These are phyloP conservation scores for Nitzschia putrida DNA, from an alignment of 108 stramenopile genomes.

Conservation along the genomic window DNA sequence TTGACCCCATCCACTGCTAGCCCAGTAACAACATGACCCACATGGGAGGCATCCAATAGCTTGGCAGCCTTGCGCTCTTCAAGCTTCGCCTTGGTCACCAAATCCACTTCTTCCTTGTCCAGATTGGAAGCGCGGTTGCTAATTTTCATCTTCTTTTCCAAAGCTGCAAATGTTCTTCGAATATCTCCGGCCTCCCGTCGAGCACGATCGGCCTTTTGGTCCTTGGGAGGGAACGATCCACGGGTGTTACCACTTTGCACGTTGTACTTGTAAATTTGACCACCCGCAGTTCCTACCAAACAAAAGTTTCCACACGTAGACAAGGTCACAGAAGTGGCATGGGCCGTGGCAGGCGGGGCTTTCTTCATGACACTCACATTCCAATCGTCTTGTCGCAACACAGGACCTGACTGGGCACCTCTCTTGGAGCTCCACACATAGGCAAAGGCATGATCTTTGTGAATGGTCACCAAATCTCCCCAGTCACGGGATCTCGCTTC, in stretches of 20 bases:
- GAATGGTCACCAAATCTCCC: constrained; percentile 90
- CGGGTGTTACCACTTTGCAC: constrained; percentile 88
- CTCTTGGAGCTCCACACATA: constrained; percentile 84
- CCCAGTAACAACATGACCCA: constrained; percentile 80
- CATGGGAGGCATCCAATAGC: constrained; percentile 58
- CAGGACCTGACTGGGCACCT: constrained; percentile 79
- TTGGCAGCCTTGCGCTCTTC: constrained; percentile 49
- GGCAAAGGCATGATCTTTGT: constrained; percentile 80
- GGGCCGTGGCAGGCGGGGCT: constrained; percentile 58
- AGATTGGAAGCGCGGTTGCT: constrained; percentile 58
- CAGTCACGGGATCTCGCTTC: constrained; percentile 75
- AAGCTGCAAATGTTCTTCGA: constrained; percentile 60
- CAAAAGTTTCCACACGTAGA: constrained; percentile 88
- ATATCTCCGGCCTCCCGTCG: constrained; percentile 60
- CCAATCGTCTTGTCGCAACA: constrained; percentile 77
- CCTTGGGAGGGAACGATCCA: constrained; percentile 74
- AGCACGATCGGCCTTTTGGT: constrained; percentile 17
- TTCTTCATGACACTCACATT: constrained; percentile 84
- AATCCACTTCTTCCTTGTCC: constrained; percentile 72
- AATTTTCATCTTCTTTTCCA: constrained; percentile 76
- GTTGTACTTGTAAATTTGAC: constrained; percentile 93
- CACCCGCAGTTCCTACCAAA: constrained; percentile 91
- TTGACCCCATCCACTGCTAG: constrained; percentile 90
- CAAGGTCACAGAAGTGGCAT: constrained; percentile 77
- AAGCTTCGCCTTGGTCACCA: constrained; percentile 32